Evolutionary conservation across 2,329 filamentous ascomycete species (phyloP).

Genomic region (Parascedosporium putredinis): DNA sequence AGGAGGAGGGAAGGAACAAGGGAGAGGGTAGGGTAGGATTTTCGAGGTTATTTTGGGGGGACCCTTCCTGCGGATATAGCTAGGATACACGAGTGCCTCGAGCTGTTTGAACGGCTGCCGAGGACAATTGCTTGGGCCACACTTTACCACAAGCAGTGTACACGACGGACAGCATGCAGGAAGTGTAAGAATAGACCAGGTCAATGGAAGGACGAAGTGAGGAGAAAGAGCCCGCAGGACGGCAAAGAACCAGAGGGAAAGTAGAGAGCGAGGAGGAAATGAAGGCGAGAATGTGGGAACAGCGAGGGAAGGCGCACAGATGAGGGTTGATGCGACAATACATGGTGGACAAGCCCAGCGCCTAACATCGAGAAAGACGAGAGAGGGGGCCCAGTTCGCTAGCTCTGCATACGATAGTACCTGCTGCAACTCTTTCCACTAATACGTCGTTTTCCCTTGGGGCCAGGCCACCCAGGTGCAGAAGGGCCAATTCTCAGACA

Average conservation of each 20-base stretch:
- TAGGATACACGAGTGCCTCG: not conserved
- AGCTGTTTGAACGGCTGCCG: too few species aligned
- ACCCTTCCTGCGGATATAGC: not conserved
- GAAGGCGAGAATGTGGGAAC: not conserved
- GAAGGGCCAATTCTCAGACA: too few species aligned
- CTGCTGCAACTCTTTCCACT: too few species aligned
- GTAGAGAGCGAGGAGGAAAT: not conserved
- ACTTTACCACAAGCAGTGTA: not conserved
- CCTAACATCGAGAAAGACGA: not conserved
- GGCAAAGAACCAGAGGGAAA: not conserved
- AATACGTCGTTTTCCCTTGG: too few species aligned
- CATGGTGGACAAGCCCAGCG: not conserved
- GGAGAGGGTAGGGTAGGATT: slow-evolving; percentile 1
- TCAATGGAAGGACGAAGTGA: not conserved
- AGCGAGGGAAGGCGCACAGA: not conserved
- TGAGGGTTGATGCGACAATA: not conserved
- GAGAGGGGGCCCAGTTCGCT: not conserved
- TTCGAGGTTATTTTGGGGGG: slow-evolving; percentile 1
- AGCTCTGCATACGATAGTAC: too few species aligned
- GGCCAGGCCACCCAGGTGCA: too few species aligned
- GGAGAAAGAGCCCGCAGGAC: not conserved
- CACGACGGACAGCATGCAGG: too few species aligned
- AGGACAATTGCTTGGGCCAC: too few species aligned
- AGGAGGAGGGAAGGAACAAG: slow-evolving; percentile 1
- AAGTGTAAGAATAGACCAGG: not conserved